Percentiles rank a stretch among this genome's conserved stretches.
Conservation (phyloP, 2,329 filamentous ascomycete genomes). For the Gaeumannomyces tritici region DNA sequence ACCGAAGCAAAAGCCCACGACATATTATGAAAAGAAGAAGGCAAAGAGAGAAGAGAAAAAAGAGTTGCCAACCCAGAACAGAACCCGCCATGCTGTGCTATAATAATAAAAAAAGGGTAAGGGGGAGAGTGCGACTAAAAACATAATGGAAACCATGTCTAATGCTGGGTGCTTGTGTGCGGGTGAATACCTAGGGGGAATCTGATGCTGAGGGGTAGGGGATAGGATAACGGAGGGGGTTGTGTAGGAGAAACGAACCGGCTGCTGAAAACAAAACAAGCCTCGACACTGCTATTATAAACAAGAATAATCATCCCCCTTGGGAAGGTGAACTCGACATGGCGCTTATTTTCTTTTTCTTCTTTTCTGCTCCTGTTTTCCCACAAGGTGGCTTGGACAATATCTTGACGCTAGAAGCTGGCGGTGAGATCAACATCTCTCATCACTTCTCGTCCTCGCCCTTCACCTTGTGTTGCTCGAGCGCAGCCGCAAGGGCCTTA, state of each 20-base stretch:
- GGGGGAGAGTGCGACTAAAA: neutral
- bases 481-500: constrained; percentile 36
- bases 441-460: constrained; percentile 31
- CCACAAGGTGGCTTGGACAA: neutral
- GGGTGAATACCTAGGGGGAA: neutral
- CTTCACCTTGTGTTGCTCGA: constrained; percentile 45
- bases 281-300: neutral
- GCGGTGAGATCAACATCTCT: neutral
- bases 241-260: neutral
- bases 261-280: neutral
- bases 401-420: neutral
- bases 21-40: neutral
- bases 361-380: neutral
- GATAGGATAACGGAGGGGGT: neutral
- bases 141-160: neutral
- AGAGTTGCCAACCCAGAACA: neutral
- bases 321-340: neutral
- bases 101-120: neutral
- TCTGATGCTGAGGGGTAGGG: neutral
- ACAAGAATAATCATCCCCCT: neutral
- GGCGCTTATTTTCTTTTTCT: neutral
- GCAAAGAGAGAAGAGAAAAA: neutral
- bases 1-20: neutral
- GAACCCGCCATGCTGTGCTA: constrained; percentile 2
- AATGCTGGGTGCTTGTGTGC: neutral